phyloP scores from a whole-genome alignment of 202 grass and related monocot species.

The Schoenoplectus tabernaemontani region DNA sequence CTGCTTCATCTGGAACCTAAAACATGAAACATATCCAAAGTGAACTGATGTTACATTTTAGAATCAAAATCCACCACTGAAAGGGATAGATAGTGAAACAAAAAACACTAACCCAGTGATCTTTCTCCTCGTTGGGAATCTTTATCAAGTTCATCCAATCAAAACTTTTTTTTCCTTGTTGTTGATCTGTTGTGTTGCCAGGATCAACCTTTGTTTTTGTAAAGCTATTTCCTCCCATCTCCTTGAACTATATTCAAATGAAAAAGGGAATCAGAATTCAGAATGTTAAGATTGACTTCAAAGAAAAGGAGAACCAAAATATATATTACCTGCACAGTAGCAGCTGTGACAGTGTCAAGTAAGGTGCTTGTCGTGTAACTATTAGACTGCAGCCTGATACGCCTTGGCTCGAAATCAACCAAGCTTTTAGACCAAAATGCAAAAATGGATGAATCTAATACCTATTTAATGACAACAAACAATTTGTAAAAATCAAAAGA shows the following conservation, averaged over 20 bases:
- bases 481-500: constrained; percentile 18
- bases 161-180: constrained; percentile 86
- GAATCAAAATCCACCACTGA: constrained; percentile 17
- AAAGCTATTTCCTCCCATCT: constrained; percentile 60
- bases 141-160: constrained; percentile 96
- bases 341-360: constrained; percentile 88
- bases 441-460: constrained; percentile 82
- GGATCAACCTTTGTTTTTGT: constrained; percentile 37
- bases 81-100: not conserved
- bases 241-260: constrained; percentile 53
- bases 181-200: constrained; percentile 37
- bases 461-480: constrained; percentile 35
- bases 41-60: not conserved
- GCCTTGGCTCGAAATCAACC: constrained; percentile 65
- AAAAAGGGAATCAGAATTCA: not conserved
- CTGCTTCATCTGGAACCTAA: constrained; percentile 91
- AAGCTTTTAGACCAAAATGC: constrained; percentile 84
- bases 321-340: constrained; percentile 67
- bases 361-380: constrained; percentile 76
- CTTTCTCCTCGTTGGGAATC: constrained; percentile 89
- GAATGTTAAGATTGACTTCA: not conserved
- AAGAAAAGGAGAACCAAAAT: not conserved
- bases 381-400: constrained; percentile 87
- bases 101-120: constrained; percentile 74
- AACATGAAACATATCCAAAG: constrained; percentile 14